Conservation (phyloP, 2,329 filamentous ascomycete species). For the Tolypocladium tropicale region DNA sequence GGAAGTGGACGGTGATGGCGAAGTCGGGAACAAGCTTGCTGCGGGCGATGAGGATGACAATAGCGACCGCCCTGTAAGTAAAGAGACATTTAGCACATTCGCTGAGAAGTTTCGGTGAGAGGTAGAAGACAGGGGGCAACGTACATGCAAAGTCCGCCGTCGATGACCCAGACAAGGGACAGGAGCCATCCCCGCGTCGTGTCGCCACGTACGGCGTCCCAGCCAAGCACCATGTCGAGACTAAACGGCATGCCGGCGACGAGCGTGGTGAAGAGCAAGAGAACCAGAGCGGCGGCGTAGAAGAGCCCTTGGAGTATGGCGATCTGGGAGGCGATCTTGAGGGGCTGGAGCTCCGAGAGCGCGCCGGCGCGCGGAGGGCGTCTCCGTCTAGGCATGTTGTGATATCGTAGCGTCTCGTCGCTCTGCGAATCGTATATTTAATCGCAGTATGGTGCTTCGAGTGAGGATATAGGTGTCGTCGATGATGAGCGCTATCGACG, state of each 20-base stretch:
- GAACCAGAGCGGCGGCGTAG: slow-evolving; percentile 38
- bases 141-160: slow-evolving; percentile 43
- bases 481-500: neutral
- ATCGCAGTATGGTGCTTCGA: too few relatives aligned
- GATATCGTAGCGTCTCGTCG: neutral
- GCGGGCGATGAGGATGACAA: slow-evolving; percentile 74
- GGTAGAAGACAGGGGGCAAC: slow-evolving; percentile 9
- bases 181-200: slow-evolving; percentile 52
- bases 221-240: slow-evolving; percentile 45
- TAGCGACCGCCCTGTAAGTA: slow-evolving; percentile 59
- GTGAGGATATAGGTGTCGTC: neutral
- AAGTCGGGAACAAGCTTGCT: slow-evolving; percentile 95
- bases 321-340: slow-evolving; percentile 51
- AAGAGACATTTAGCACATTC: neutral
- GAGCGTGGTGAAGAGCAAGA: slow-evolving; percentile 48
- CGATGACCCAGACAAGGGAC: slow-evolving; percentile 46
- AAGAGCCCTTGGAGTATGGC: slow-evolving; percentile 44
- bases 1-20: slow-evolving; percentile 74
- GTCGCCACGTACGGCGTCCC: slow-evolving; percentile 48
- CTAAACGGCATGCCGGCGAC: slow-evolving; percentile 46
- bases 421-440: too few relatives aligned
- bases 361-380: slow-evolving; percentile 50
- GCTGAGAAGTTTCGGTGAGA: too few relatives aligned
- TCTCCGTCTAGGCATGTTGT: slow-evolving; percentile 41
- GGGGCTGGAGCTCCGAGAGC: slow-evolving; percentile 49